phyloP scores from a whole-genome alignment of 2,329 filamentous ascomycete genomes.

The Alternaria hordeiaustralica region DNA sequence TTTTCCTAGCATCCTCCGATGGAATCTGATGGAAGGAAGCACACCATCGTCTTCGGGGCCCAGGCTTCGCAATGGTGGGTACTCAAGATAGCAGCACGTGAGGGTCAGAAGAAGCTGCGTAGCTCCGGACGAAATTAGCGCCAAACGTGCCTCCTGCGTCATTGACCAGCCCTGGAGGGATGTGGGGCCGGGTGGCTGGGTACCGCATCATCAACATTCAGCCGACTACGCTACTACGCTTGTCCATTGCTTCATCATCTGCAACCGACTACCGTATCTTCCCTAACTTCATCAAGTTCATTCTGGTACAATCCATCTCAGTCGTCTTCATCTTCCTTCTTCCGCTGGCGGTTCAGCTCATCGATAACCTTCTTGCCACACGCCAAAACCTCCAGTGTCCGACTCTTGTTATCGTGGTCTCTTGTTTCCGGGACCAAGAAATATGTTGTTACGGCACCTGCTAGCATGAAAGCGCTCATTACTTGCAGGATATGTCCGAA shows the following conservation, averaged over 20 bases:
- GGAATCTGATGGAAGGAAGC: not conserved
- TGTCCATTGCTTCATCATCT: not conserved
- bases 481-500: slow-evolving; percentile 42
- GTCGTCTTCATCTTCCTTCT: slow-evolving; percentile 31
- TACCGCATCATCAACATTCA: not conserved
- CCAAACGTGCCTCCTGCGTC: not conserved
- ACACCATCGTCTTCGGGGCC: not conserved
- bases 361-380: slow-evolving; percentile 42
- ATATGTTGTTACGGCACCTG: slow-evolving; percentile 40
- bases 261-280: not conserved
- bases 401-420: slow-evolving; percentile 40
- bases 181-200: not conserved
- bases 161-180: not conserved
- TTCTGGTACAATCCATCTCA: not conserved
- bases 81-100: not conserved
- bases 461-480: slow-evolving; percentile 45
- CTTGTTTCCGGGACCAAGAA: slow-evolving; percentile 44
- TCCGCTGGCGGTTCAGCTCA: slow-evolving; percentile 36
- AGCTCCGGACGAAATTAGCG: not conserved
- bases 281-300: not conserved
- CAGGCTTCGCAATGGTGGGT: not conserved
- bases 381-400: slow-evolving; percentile 40
- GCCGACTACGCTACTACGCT: not conserved
- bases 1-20: not conserved
- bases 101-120: not conserved